Evolutionary conservation across 345 rosid species (phyloP).

Genomic region (Balakata baccata): DNA sequence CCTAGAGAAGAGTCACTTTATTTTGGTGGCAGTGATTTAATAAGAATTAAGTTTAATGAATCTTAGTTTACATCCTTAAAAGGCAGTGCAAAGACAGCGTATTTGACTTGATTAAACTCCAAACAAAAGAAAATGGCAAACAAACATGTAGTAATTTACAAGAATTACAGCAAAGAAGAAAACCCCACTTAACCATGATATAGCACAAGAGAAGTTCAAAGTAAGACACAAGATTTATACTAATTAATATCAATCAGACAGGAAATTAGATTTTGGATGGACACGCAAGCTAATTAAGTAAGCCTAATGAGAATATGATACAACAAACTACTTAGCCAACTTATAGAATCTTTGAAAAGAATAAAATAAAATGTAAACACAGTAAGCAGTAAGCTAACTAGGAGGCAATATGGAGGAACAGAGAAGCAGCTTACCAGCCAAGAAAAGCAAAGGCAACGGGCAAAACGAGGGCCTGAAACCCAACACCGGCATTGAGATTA

Average conservation of each 20-base stretch:
- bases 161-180: too few relatives aligned
- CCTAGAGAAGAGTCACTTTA: background rate
- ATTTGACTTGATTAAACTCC: background rate
- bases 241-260: too few relatives aligned
- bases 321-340: too few relatives aligned
- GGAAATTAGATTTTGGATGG: too few relatives aligned
- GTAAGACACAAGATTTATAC: too few relatives aligned
- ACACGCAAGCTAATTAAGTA: background rate
- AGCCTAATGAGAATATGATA: too few relatives aligned
- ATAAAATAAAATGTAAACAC: background rate
- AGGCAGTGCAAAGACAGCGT: conserved; percentile 4
- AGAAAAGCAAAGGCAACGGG: conserved; percentile 96
- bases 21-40: background rate
- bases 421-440: conserved; percentile 58
- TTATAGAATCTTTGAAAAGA: too few relatives aligned
- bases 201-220: too few relatives aligned
- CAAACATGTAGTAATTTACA: background rate
- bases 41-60: background rate
- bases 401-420: background rate
- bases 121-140: background rate
- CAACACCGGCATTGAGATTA: conserved; percentile 90
- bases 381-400: background rate
- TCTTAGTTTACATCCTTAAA: background rate
- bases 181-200: too few relatives aligned
- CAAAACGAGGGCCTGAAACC: conserved; percentile 87